Base-by-base conservation (phyloP, 78 protist genomes). In the Pelomyxa schiedti region DNA sequence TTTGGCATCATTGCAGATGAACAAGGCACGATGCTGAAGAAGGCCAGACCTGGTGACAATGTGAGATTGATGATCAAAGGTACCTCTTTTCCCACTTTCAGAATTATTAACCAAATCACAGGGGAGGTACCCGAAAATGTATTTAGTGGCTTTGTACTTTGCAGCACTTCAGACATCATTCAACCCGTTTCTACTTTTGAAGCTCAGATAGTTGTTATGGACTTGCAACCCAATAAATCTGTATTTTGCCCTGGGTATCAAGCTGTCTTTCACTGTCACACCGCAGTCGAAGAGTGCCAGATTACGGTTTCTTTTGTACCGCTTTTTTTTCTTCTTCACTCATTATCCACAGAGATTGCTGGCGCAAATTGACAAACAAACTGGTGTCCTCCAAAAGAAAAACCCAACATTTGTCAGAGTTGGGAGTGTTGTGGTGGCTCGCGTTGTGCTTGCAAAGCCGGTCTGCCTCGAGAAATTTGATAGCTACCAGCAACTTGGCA, bases 221-320 rank as follows among this genome's bases (percentile, higher is more conserved):
- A 90, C 47, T 53, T 83, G 8, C 81, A 79, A 1, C 47, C 73
- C 7, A 82, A 80, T 66, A 88, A 87, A 72, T 38, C 78, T 36
- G 73, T 89, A 67, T 79, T 93, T 76, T 65, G 80, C 63, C 72
- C 92, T 5, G 91, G 92, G 24, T 76, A 32, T 78, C n/a, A 22
- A 8, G 84, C 89, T 2, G 83, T 93, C 69, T 65, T 90, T 77
- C 95, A 93, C 79, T 68, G 86, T 38, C 97, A 93, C 72, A 29
- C 94, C 2, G 82, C 83, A 32, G 84, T 69, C n/a, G 90, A 80
- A 78, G 95, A 89, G 53, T 78, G 78, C 40, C 66, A 37, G 3
- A 16, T 88, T 8, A 0, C 0, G 7, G 82, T 79, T 16, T 1
- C 52, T 65, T 2, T 30, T n/a, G 8, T 8, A 22, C 65, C 6